A percentile compares a stretch with the other conserved stretches of the same genome.
Conservation (phyloP, 2,329 filamentous ascomycete species). For the Epichloe elymi region DNA sequence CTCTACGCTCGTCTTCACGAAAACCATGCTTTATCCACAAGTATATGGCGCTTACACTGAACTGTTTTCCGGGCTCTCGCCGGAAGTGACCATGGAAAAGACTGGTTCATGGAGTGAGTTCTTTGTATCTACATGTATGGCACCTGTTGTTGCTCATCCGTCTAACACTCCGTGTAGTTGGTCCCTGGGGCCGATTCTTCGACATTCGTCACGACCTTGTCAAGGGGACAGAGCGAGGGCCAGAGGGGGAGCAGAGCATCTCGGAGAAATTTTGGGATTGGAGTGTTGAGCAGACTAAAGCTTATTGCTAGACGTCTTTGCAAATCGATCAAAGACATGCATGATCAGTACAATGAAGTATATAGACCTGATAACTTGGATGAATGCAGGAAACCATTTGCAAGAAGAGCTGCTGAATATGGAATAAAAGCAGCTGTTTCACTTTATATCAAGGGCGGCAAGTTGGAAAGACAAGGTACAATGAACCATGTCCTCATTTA, state of each 20-base stretch:
- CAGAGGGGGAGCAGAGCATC: constrained; percentile 21
- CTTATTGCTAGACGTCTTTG: neutral
- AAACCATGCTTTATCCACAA: constrained; percentile 7
- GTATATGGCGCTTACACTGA: constrained; percentile 33
- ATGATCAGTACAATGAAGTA: too few species aligned
- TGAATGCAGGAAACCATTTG: too few species aligned
- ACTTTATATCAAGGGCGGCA: too few species aligned
- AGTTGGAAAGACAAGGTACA: too few species aligned
- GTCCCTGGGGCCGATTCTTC: constrained; percentile 24
- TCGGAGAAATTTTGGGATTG: constrained; percentile 26
- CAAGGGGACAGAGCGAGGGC: constrained; percentile 14
- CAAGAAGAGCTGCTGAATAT: too few species aligned
- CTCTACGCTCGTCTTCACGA: too few species aligned
- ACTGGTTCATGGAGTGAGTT: neutral
- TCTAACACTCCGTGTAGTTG: constrained; percentile 13
- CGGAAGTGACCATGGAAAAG: constrained; percentile 24
- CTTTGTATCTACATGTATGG: accelerated
- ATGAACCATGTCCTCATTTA: too few species aligned
- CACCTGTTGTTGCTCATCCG: neutral
- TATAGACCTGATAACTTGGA: too few species aligned
- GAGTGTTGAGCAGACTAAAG: constrained; percentile 18
- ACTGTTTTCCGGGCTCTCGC: constrained; percentile 32
- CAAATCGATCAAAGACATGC: too few species aligned
- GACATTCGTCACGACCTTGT: constrained; percentile 17
- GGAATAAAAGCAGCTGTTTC: too few species aligned